These are phyloP conservation scores for Pseudotsuga menziesii DNA, from an alignment of 75 land plant genomes.

Conservation along the genomic window DNA sequence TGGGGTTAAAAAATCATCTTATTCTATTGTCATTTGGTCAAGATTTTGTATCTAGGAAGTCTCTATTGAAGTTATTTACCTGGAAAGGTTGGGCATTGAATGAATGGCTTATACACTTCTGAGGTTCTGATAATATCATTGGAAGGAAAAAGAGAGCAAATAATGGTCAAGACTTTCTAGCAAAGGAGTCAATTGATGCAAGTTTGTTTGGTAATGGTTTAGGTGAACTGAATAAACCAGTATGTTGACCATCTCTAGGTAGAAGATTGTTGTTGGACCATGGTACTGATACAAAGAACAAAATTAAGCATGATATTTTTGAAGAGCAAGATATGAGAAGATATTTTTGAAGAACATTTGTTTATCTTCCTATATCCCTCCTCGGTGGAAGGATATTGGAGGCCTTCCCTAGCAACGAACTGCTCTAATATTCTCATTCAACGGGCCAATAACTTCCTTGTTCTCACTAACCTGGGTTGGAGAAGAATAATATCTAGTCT, in stretches of 20 bases:
- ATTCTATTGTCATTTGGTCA: background rate
- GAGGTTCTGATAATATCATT: slow-evolving; percentile 36
- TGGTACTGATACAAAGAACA: background rate
- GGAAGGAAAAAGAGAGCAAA: slow-evolving; percentile 38
- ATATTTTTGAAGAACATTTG: too few relatives aligned
- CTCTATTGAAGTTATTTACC: background rate
- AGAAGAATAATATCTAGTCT: too few relatives aligned
- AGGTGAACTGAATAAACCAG: slow-evolving; percentile 10
- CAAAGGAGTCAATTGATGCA: slow-evolving; percentile 13
- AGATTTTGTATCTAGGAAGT: background rate
- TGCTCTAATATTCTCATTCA: too few relatives aligned
- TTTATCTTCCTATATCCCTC: too few relatives aligned
- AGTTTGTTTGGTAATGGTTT: slow-evolving; percentile 3
- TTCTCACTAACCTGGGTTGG: too few relatives aligned
- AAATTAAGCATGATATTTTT: background rate
- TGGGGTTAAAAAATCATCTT: background rate
- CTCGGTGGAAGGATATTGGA: too few relatives aligned
- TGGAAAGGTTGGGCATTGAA: slow-evolving; percentile 17
- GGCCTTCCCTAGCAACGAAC: too few relatives aligned
- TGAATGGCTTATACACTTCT: background rate
- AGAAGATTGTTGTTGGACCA: background rate
- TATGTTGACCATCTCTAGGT: slow-evolving; percentile 32
- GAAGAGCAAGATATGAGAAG: slow-evolving; percentile 21
- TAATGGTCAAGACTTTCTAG: slow-evolving; percentile 13
- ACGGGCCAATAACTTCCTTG: too few relatives aligned